A percentile compares a stretch with the other conserved stretches of the same genome.
phyloP scores from a whole-genome alignment of 805 yeast species.

The Hanseniaspora guilliermondii region DNA sequence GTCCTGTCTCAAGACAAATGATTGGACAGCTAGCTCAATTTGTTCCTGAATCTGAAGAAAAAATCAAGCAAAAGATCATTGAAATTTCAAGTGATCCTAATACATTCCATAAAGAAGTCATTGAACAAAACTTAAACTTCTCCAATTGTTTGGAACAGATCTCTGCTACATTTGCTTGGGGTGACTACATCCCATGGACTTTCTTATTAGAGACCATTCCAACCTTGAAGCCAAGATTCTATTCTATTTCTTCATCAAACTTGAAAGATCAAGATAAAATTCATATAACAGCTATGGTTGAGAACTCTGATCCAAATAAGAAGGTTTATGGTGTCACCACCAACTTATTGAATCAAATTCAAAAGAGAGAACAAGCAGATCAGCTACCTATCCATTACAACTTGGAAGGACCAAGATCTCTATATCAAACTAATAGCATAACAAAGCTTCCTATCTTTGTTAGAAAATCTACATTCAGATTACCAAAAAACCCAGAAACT shows the following conservation, averaged over 20 bases:
- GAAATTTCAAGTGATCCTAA: slow-evolving; percentile 56
- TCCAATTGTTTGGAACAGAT: slow-evolving; percentile 59
- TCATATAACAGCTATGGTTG: slow-evolving; percentile 87
- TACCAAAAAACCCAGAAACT: slow-evolving; percentile 70
- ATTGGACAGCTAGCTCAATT: slow-evolving; percentile 61
- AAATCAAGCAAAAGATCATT: slow-evolving; percentile 30
- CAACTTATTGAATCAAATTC: slow-evolving; percentile 63
- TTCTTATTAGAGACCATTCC: slow-evolving; percentile 71
- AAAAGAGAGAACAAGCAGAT: slow-evolving; percentile 24
- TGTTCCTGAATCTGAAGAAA: slow-evolving; percentile 53
- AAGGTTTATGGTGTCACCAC: slow-evolving; percentile 69
- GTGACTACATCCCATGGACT: slow-evolving; percentile 56
- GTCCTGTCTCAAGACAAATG: slow-evolving; percentile 85
- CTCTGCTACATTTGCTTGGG: slow-evolving; percentile 61
- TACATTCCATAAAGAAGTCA: slow-evolving; percentile 52
- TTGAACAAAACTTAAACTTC: slow-evolving; percentile 49
- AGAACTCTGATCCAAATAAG: slow-evolving; percentile 34
- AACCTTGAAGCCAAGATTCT: slow-evolving; percentile 84
- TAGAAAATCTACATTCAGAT: slow-evolving; percentile 86
- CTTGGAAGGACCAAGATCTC: slow-evolving; percentile 73
- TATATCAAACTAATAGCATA: slow-evolving; percentile 24
- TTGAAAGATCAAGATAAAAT: slow-evolving; percentile 59
- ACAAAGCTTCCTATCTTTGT: slow-evolving; percentile 74
- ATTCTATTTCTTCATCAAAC: slow-evolving; percentile 88
- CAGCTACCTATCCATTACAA: slow-evolving; percentile 48